Percentiles rank a stretch among this genome's conserved stretches.
phyloP scores from a whole-genome alignment of 2,329 filamentous ascomycete genomes.

The Cytospora piceae region DNA sequence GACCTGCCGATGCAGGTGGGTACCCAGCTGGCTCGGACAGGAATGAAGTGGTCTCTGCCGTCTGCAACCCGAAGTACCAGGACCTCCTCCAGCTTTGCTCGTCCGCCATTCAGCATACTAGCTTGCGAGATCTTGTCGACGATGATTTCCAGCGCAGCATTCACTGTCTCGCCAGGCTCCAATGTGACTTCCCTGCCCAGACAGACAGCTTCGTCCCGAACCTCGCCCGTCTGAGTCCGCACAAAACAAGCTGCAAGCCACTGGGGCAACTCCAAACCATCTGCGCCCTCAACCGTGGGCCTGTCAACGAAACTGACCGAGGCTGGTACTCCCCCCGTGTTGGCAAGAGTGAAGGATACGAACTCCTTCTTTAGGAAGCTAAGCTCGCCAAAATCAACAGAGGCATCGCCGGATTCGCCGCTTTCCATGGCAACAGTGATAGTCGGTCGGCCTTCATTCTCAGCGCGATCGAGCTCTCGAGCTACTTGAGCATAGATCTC shows the following conservation, averaged over 20 bases:
- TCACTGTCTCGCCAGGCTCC: conserved; percentile 82
- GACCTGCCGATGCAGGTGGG: conserved; percentile 83
- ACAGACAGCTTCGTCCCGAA: conserved; percentile 37
- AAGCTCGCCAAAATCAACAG: conserved; percentile 77
- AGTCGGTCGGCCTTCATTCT: conserved; percentile 85
- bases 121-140: conserved; percentile 68
- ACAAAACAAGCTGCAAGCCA: conserved; percentile 77
- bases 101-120: conserved; percentile 71
- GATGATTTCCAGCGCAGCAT: conserved; percentile 68
- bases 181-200: conserved; percentile 64
- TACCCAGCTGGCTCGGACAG: conserved; percentile 76
- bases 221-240: conserved; percentile 45
- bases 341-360: conserved; percentile 80
- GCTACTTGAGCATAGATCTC: conserved; percentile 86
- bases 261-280: conserved; percentile 45
- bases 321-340: conserved; percentile 83
- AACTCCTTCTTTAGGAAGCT: conserved; percentile 68
- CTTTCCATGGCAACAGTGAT: conserved; percentile 82
- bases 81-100: conserved; percentile 75
- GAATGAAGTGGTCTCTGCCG: conserved; percentile 90
- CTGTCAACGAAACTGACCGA: conserved; percentile 80
- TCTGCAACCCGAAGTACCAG: conserved; percentile 81
- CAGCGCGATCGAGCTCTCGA: conserved; percentile 82
- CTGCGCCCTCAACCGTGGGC: conserved; percentile 54
- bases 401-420: conserved; percentile 50